Evolutionary conservation across 2,329 filamentous ascomycete species (phyloP).

Genomic region (Cytospora leucostoma): DNA sequence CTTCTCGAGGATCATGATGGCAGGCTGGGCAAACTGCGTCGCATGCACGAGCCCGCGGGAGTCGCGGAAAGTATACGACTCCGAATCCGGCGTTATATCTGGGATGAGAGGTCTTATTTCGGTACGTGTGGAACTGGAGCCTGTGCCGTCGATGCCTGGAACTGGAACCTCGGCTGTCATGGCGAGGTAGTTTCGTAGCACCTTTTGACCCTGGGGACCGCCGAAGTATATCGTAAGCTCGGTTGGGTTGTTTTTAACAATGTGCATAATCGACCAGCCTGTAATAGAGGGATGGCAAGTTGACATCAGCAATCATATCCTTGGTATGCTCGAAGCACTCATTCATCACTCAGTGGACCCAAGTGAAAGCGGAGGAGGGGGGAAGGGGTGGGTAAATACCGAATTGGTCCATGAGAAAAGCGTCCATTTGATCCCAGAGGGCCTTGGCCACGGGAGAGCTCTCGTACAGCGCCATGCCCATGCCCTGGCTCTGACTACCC

Average conservation of each 20-base stretch:
- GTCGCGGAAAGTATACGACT: constrained; percentile 33
- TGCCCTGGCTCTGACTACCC: constrained; percentile 41
- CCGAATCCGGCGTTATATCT: constrained; percentile 27
- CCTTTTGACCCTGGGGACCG: constrained; percentile 35
- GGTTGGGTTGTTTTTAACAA: not conserved
- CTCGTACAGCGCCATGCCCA: constrained; percentile 42
- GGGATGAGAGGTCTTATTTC: too few species aligned
- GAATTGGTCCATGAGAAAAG: constrained; percentile 35
- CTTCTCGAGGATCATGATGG: constrained; percentile 36
- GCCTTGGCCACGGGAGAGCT: constrained; percentile 34
- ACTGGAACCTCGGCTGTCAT: constrained; percentile 21
- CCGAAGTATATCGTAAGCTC: constrained; percentile 40
- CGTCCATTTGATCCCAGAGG: constrained; percentile 42
- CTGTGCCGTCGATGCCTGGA: constrained; percentile 26
- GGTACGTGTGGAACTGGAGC: too few species aligned
- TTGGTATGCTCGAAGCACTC: too few species aligned
- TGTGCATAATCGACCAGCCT: not conserved
- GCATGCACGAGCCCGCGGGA: constrained; percentile 36
- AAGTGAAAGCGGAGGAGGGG: constrained; percentile 24
- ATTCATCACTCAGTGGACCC: too few species aligned
- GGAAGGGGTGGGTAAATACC: constrained; percentile 35
- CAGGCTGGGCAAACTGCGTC: constrained; percentile 41
- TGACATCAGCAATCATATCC: too few species aligned
- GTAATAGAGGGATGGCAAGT: too few species aligned
- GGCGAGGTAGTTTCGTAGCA: constrained; percentile 31